These are phyloP conservation scores for Phlebiopsis gigantea DNA, from an alignment of 768 basidiomycete genomes.

Conservation along the genomic window DNA sequence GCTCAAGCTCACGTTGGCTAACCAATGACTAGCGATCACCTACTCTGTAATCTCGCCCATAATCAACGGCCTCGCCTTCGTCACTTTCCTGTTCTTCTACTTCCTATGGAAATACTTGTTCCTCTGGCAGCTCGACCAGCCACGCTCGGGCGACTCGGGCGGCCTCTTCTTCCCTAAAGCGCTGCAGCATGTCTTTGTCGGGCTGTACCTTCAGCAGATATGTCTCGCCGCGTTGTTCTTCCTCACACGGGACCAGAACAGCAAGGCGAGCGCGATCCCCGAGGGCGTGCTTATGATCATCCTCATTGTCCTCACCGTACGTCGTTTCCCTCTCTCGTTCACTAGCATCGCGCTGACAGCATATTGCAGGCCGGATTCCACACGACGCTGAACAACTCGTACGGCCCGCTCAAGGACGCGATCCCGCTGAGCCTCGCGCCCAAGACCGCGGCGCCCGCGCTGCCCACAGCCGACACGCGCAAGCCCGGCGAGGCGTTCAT, in stretches of 20 bases:
- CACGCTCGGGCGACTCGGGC: slow-evolving; percentile 67
- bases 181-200: slow-evolving; percentile 84
- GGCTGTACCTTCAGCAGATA: slow-evolving; percentile 82
- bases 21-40: slow-evolving; percentile 43
- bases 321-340: slow-evolving; percentile 18
- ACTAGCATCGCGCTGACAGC: not conserved
- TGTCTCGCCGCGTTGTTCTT: slow-evolving; percentile 85
- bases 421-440: slow-evolving; percentile 79
- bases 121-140: slow-evolving; percentile 54
- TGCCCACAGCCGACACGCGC: slow-evolving; percentile 6
- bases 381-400: slow-evolving; percentile 68
- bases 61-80: slow-evolving; percentile 80
- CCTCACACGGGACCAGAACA: slow-evolving; percentile 54
- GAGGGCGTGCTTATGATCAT: slow-evolving; percentile 82
- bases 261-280: slow-evolving; percentile 49
- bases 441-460: slow-evolving; percentile 24
- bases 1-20: not conserved
- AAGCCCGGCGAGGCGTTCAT: slow-evolving; percentile 15
- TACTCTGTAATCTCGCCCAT: slow-evolving; percentile 89
- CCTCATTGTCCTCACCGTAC: slow-evolving; percentile 72
- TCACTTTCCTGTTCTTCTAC: slow-evolving; percentile 77
- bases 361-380: slow-evolving; percentile 62
- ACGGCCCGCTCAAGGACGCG: slow-evolving; percentile 65
- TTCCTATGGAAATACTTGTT: slow-evolving; percentile 55
- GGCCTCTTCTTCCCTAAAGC: slow-evolving; percentile 93